phyloP scores from a whole-genome alignment of 108 stramenopile species.

The Pseudonitzschia multiseries region DNA sequence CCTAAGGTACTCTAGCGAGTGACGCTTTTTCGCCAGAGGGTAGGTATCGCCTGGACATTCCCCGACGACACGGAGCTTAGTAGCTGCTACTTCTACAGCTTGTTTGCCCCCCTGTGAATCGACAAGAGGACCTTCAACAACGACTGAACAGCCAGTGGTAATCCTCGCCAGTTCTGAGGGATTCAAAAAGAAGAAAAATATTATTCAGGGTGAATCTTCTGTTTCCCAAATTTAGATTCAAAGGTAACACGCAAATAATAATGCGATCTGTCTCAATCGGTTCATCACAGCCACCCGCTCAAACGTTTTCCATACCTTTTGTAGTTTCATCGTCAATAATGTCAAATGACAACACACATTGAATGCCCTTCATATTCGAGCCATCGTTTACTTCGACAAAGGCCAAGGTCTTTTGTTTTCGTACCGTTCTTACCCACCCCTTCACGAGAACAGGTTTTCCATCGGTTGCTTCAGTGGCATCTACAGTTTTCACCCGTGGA shows the following conservation, averaged over 20 bases:
- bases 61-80: conserved; percentile 83
- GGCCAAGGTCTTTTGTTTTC: conserved; percentile 96
- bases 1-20: conserved; percentile 95
- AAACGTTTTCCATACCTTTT: conserved; percentile 45
- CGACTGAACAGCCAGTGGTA: conserved; percentile 91
- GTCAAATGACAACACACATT: conserved; percentile 83
- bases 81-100: conserved; percentile 85
- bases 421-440: conserved; percentile 97
- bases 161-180: conserved; percentile 75
- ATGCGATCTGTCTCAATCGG: too few relatives aligned
- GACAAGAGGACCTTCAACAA: conserved; percentile 79
- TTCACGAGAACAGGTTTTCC: conserved; percentile 74
- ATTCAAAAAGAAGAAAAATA: neutral
- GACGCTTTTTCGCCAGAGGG: conserved; percentile 98
- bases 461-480: conserved; percentile 65
- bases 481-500: conserved; percentile 67
- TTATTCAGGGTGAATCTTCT: too few relatives aligned
- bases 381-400: conserved; percentile 99
- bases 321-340: conserved; percentile 61
- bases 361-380: conserved; percentile 87
- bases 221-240: too few relatives aligned
- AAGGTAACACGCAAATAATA: too few relatives aligned
- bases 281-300: neutral
- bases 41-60: conserved; percentile 91
- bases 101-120: conserved; percentile 90